Base-by-base conservation (phyloP, 345 rosid genomes). In the Pugionium dolabratum region DNA sequence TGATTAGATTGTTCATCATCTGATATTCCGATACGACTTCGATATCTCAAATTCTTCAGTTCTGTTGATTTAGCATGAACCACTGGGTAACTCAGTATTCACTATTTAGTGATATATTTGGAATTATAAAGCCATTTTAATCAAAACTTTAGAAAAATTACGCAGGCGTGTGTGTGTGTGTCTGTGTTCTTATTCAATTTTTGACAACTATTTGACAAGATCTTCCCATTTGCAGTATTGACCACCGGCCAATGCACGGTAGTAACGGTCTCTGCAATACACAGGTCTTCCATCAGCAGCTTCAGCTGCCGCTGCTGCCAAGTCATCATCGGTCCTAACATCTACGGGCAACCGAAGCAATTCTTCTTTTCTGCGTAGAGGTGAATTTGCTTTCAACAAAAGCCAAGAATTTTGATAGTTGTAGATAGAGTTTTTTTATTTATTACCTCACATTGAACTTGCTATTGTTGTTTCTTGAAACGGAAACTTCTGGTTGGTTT, bases 161-260 rank as follows among this genome's bases (percentile, higher is more conserved):
- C 36, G 5, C 5, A 34, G 7, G 41, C 5, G 41, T 37, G 41
- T 37, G 41, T 34, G 36, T 36, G 4, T 4, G 41, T 37, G 7
- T 6, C 18, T 18, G 18, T 18, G 18, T 37, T 37, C 41, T 37
- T 37, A 7, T 4, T 37, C 41, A 34, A 1, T 34, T 39, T 5
- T 4, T 26, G 43, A 43, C n/a, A 56, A 36, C 11, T 67, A 72
- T 27, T 72, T 65, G 35, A 72, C 71, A 57, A 87, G 81, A 78
- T 93, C 98, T 66, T 93, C 97, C 98, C 96, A 87, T 76, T 93
- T 93, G 90, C 97, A 93, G 85, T 93, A 93, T 66, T 93, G 96
- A 33, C 98, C 97, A 44, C 98, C 98, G 0, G 98, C 98, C 69
- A 93, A 78, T 33, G 96, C 98, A 7, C 92, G 97, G 70, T 93